Percentiles rank a stretch among this genome's conserved stretches.
phyloP scores from a whole-genome alignment of 768 basidiomycete species.

The Suillus alpinus region DNA sequence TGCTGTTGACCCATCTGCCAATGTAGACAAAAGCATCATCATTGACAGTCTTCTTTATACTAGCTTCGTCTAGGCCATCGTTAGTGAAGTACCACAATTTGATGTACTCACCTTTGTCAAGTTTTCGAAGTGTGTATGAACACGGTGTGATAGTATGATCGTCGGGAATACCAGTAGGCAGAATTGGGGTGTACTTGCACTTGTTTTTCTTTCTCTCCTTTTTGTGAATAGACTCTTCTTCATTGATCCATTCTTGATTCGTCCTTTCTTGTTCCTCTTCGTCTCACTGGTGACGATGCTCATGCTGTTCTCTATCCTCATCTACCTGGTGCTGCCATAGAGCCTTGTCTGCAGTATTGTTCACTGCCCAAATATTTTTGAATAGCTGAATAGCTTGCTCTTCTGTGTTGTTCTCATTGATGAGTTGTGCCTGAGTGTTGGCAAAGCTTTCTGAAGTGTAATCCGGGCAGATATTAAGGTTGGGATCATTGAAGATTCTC shows the following conservation, averaged over 20 bases:
- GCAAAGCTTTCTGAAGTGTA: not conserved
- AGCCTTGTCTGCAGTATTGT: not conserved
- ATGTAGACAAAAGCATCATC: not conserved
- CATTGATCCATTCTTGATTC: too few relatives aligned
- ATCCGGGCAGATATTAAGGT: not conserved
- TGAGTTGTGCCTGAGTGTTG: not conserved
- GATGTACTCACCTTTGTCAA: too few relatives aligned
- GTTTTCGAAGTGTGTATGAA: too few relatives aligned
- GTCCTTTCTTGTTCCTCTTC: too few relatives aligned
- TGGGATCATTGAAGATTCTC: not conserved
- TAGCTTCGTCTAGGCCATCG: too few relatives aligned
- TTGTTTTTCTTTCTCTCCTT: too few relatives aligned
- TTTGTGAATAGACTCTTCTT: too few relatives aligned
- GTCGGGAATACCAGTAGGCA: too few relatives aligned
- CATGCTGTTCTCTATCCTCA: not conserved
- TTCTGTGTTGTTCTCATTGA: not conserved
- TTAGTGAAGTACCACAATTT: too few relatives aligned
- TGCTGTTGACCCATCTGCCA: not conserved
- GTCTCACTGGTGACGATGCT: not conserved
- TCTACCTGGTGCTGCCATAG: not conserved
- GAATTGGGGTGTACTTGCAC: too few relatives aligned
- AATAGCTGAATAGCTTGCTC: not conserved
- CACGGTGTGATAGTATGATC: too few relatives aligned
- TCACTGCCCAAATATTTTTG: not conserved
- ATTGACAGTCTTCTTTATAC: not conserved